Evolutionary conservation across 2,329 filamentous ascomycete species (phyloP).

Genomic region (Paecilomyces sp.): DNA sequence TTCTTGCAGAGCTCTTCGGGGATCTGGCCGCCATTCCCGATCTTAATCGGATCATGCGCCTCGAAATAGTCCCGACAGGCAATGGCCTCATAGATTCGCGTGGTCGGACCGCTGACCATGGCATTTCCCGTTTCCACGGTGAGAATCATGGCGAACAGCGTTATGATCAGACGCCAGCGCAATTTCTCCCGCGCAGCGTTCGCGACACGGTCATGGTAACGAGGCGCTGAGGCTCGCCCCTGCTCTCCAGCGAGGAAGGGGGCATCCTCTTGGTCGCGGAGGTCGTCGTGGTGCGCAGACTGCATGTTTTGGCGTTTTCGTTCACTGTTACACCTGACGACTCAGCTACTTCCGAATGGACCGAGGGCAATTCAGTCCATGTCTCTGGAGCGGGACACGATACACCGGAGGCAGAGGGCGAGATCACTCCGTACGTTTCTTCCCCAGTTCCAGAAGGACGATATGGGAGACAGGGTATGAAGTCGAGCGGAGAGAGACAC

Average conservation of each 20-base stretch:
- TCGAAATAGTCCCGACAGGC: conserved; percentile 41
- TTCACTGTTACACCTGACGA: neutral
- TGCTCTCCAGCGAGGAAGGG: conserved; percentile 18
- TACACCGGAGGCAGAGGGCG: neutral
- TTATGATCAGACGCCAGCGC: conserved; percentile 30
- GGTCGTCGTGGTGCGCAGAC: conserved; percentile 16
- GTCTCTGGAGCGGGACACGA: neutral
- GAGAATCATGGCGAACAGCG: conserved; percentile 36
- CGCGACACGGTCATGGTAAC: conserved; percentile 3
- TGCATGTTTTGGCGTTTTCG: neutral
- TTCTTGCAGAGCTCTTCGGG: conserved; percentile 45
- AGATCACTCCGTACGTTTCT: neutral
- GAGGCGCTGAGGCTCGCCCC: conserved; percentile 3
- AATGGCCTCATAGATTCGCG: conserved; percentile 44
- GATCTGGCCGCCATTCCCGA: conserved; percentile 35
- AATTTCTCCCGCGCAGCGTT: conserved; percentile 14
- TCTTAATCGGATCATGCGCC: conserved; percentile 34
- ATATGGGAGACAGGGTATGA: neutral
- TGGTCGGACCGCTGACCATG: conserved; percentile 38
- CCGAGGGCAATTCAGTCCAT: neutral
- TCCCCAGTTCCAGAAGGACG: neutral
- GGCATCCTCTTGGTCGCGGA: conserved; percentile 20
- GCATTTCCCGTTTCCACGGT: conserved; percentile 39
- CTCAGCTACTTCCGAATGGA: neutral
- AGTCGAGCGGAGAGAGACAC: neutral